Evolutionary conservation across 2,329 filamentous ascomycete genomes (phyloP), one percentile per base, ranked within the genome.

Genomic region (Aspergillus sergii): DNA sequence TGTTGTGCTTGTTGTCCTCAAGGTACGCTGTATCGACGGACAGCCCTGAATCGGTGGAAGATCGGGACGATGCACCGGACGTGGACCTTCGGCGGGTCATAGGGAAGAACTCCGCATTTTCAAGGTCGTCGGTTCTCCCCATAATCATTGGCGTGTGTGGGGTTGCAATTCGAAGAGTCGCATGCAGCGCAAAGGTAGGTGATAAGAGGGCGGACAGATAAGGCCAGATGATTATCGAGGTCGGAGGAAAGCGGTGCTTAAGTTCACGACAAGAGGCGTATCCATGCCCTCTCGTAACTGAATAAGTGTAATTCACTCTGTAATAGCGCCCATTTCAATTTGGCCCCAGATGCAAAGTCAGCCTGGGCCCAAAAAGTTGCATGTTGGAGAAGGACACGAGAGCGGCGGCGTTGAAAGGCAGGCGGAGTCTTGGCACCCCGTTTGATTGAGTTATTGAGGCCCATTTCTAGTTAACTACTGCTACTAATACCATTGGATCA

Each of bases 21-120:
- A 71, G 67, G 58, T 73, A 73, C 12, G 70, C 63, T 46, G 76
- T 74, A 41, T 73, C 73, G 55, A 76, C 70, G 57, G 76, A 78
- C 21, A 78, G 61, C 41, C 69, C 71, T 14, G 76, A 78, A 55
- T 78, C 76, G 59, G 72, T 71, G 56, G 75, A 73, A 41, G 68
- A 66, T 34, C 72, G 67, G 39, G 76, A 77, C 23, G 51, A 55
- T 55, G 63, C 57, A 32, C 65, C 57, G 10, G 73, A 75, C 50
- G 62, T 63, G 43, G 71, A 71, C 34, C 73, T 67, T 45, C 64
- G 66, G 23, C 69, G 69, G 45, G 64, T 70, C 57, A 75, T 69
- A 21, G 73, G 73, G 21, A 74, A 68, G 46, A 70, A 70, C 57
- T 76, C 72, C 11, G 69, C 53, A 57, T 65, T 60, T 50, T 67